Evolutionary conservation across 2,329 filamentous ascomycete genomes (phyloP).

Genomic region (Sporothrix sp.): DNA sequence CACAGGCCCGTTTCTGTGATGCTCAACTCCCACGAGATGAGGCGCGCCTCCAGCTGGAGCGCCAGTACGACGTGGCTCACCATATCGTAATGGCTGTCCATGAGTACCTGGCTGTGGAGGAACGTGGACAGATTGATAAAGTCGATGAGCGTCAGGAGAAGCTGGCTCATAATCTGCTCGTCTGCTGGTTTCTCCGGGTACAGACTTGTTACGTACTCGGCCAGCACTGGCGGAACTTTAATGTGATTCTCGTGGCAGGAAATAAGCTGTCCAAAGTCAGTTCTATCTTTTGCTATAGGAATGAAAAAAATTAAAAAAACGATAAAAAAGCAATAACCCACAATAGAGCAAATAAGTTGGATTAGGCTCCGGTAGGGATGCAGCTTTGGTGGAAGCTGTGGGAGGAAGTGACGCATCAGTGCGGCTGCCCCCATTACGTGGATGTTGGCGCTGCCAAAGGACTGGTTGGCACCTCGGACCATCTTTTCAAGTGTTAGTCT

Average conservation of each 20-base stretch:
- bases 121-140: constrained; percentile 32
- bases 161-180: constrained; percentile 29
- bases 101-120: constrained; percentile 26
- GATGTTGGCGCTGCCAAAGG: constrained; percentile 42
- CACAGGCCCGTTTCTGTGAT: constrained; percentile 27
- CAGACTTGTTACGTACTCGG: constrained; percentile 32
- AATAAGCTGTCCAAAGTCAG: constrained; percentile 34
- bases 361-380: constrained; percentile 43
- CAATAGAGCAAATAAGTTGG: constrained; percentile 48
- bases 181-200: constrained; percentile 28
- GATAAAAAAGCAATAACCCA: constrained; percentile 23
- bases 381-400: constrained; percentile 28
- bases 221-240: constrained; percentile 32
- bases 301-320: background rate
- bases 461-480: constrained; percentile 37
- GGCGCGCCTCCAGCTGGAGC: constrained; percentile 30
- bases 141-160: constrained; percentile 32
- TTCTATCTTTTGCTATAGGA: too few species aligned
- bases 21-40: constrained; percentile 31
- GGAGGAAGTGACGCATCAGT: constrained; percentile 40
- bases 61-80: constrained; percentile 30
- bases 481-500: constrained; percentile 20
- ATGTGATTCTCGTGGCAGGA: constrained; percentile 32
- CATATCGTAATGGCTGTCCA: constrained; percentile 30
- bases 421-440: constrained; percentile 52